Evolutionary conservation across 164 flowering plant species (phyloP).

Genomic region (Sextonia rubra): DNA sequence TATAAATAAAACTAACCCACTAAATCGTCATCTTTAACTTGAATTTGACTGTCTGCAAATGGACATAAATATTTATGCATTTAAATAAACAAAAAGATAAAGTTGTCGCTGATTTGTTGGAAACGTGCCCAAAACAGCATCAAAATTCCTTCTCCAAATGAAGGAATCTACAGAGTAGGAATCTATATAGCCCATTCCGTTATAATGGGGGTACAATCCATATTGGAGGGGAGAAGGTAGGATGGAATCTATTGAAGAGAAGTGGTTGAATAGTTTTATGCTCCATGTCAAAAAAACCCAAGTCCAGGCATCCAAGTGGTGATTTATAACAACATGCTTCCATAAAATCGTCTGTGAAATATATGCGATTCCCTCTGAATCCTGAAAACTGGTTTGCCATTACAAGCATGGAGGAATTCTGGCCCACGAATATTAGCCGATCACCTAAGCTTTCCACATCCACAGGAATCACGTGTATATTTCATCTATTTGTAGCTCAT

Average conservation of each 20-base stretch:
- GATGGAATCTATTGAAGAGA: slow-evolving; percentile 8
- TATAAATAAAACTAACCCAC: too few relatives aligned
- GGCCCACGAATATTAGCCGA: slow-evolving; percentile 58
- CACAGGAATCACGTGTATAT: too few relatives aligned
- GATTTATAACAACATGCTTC: not conserved
- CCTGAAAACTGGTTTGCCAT: slow-evolving; percentile 36
- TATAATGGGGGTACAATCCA: slow-evolving; percentile 8
- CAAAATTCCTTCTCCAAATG: too few relatives aligned
- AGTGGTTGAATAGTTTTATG: not conserved
- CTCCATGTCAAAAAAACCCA: slow-evolving; percentile 17
- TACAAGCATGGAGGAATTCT: slow-evolving; percentile 54
- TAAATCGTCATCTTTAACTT: too few relatives aligned
- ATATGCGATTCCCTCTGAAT: slow-evolving; percentile 51
- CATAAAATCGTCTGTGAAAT: slow-evolving; percentile 36
- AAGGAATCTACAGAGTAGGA: too few relatives aligned
- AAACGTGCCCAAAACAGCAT: too few relatives aligned
- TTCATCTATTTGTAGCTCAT: slow-evolving; percentile 27
- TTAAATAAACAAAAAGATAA: too few relatives aligned
- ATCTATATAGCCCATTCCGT: too few relatives aligned
- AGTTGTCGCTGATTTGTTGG: too few relatives aligned
- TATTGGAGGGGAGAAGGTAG: slow-evolving; percentile 15
- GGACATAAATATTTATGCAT: too few relatives aligned
- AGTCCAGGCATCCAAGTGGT: not conserved
- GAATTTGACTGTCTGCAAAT: too few relatives aligned
- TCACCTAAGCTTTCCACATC: slow-evolving; percentile 49